Conservation (phyloP, 306 rosid species). For the Urtica urens region DNA sequence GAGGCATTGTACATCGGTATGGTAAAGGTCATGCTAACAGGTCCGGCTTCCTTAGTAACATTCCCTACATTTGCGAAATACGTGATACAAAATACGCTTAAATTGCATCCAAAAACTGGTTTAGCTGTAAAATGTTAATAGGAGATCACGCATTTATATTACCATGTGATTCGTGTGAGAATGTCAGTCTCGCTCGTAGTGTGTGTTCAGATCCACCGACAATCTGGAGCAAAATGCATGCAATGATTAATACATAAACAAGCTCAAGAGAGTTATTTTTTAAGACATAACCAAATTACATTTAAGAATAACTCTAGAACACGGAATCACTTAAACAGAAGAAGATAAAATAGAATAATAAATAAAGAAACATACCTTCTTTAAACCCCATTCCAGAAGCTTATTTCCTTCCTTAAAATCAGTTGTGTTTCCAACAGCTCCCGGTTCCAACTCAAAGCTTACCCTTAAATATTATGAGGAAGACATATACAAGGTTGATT, state of each 20-base stretch:
- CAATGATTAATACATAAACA: not conserved
- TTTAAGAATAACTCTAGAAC: conserved; percentile 1
- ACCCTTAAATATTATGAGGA: conserved; percentile 34
- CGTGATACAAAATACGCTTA: not conserved
- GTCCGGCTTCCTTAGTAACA: conserved; percentile 88
- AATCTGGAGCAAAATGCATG: conserved; percentile 39
- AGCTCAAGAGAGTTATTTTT: not conserved
- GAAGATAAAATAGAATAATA: too few species aligned
- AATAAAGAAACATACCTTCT: conserved; percentile 40
- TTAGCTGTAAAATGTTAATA: too few species aligned
- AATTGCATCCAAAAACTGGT: too few species aligned
- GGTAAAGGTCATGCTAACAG: conserved; percentile 87
- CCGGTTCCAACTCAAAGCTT: conserved; percentile 79
- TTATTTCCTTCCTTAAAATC: conserved; percentile 75
- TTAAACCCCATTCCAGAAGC: conserved; percentile 79
- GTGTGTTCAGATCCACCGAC: conserved; percentile 95
- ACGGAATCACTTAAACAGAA: conserved; percentile 6
- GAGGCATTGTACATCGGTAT: conserved; percentile 90
- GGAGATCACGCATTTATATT: too few species aligned
- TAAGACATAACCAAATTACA: not conserved
- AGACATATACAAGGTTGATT: not conserved
- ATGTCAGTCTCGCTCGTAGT: conserved; percentile 67
- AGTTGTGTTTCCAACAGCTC: conserved; percentile 74
- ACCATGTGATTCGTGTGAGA: conserved; percentile 81
- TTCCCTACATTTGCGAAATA: conserved; percentile 43